Evolutionary conservation across 106 monocot genomes (phyloP).

Genomic region (Narthecium ossifragum): DNA sequence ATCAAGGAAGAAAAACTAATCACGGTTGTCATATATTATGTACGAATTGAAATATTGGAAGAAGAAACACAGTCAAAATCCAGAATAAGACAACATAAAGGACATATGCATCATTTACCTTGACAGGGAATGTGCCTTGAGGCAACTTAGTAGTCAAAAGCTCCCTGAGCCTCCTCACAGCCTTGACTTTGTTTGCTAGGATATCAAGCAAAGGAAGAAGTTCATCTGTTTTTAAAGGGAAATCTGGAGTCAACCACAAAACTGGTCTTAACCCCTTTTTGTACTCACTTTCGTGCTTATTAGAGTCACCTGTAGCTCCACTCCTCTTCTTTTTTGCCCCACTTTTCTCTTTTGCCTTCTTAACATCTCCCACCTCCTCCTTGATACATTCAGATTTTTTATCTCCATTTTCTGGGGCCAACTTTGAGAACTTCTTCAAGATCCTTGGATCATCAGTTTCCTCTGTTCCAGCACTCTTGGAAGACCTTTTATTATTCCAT

Average conservation of each 20-base stretch:
- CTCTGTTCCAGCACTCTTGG: conserved; percentile 30
- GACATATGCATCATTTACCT: conserved; percentile 61
- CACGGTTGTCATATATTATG: too few relatives aligned
- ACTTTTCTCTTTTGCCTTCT: conserved; percentile 60
- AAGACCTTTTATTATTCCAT: conserved; percentile 47
- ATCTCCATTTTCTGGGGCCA: conserved; percentile 26
- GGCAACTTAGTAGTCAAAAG: conserved; percentile 88
- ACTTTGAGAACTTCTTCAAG: conserved; percentile 24
- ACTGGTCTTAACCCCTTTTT: conserved; percentile 87
- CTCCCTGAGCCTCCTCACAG: conserved; percentile 90
- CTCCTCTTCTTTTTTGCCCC: conserved; percentile 76
- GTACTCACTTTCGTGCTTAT: conserved; percentile 81
- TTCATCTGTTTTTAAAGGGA: conserved; percentile 81
- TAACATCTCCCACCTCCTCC: conserved; percentile 31
- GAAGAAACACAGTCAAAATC: too few relatives aligned
- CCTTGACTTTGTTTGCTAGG: conserved; percentile 94
- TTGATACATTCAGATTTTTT: conserved; percentile 27
- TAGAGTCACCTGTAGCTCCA: conserved; percentile 40
- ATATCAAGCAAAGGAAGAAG: conserved; percentile 91
- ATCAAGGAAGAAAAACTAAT: too few relatives aligned
- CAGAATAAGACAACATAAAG: too few relatives aligned
- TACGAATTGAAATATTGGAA: too few relatives aligned
- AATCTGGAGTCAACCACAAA: conserved; percentile 93
- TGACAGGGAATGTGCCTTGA: conserved; percentile 95
- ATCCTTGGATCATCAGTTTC: conserved; percentile 33